Percentiles rank a stretch among this genome's conserved stretches.
phyloP scores from a whole-genome alignment of 352 stramenopile genomes.

The Saprolegnia diclina region DNA sequence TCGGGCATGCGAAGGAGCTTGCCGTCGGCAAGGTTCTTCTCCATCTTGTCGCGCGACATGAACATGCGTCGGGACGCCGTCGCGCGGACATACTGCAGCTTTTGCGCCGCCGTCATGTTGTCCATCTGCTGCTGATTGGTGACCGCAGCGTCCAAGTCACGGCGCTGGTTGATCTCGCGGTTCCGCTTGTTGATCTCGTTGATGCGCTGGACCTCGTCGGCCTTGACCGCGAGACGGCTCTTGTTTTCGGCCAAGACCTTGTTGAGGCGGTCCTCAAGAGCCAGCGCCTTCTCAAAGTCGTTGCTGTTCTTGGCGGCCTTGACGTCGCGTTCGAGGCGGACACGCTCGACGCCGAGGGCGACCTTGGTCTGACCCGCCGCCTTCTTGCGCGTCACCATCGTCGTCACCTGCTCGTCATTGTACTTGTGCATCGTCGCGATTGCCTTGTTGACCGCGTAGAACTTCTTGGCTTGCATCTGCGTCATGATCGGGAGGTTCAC shows the following conservation, averaged over 20 bases:
- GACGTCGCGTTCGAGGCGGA: conserved; percentile 74
- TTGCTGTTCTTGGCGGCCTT: conserved; percentile 77
- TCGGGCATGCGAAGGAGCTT: conserved; percentile 65
- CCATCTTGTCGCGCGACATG: conserved; percentile 71
- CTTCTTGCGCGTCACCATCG: conserved; percentile 74
- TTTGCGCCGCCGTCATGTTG: conserved; percentile 78
- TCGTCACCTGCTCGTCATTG: conserved; percentile 67
- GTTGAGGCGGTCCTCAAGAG: conserved; percentile 60
- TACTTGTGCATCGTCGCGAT: conserved; percentile 73
- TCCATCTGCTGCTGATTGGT: conserved; percentile 69
- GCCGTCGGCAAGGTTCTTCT: conserved; percentile 72
- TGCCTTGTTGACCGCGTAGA: conserved; percentile 54
- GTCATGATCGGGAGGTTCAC: conserved; percentile 67
- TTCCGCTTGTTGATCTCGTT: conserved; percentile 83
- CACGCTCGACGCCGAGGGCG: conserved; percentile 64
- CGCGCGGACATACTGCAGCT: conserved; percentile 75
- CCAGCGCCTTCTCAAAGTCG: conserved; percentile 80
- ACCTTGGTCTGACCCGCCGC: conserved; percentile 56
- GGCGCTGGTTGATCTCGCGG: conserved; percentile 71
- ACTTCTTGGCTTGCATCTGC: conserved; percentile 57
- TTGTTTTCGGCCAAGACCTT: conserved; percentile 63
- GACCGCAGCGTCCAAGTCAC: conserved; percentile 67
- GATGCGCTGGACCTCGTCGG: conserved; percentile 74
- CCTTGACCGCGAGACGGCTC: conserved; percentile 62
- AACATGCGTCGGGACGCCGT: conserved; percentile 79